Conservation (phyloP, 169 alveolate genomes). For the Plasmodium gaboni region DNA sequence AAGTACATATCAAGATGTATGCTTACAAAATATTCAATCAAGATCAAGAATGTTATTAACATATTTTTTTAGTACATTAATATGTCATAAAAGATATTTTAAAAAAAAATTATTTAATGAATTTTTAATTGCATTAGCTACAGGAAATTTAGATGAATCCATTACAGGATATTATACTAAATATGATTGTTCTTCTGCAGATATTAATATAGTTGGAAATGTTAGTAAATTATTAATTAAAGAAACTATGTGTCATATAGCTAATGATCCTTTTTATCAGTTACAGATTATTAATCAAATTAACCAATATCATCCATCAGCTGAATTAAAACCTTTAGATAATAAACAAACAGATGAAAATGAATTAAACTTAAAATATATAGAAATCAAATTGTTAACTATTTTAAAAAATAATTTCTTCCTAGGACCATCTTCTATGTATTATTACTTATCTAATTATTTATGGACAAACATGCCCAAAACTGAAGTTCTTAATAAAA, state of each 20-base stretch:
- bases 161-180: constrained; percentile 91
- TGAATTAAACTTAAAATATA: constrained; percentile 43
- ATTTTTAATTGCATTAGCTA: constrained; percentile 56
- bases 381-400: constrained; percentile 52
- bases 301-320: constrained; percentile 57
- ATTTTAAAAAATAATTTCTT: constrained; percentile 55
- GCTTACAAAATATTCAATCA: constrained; percentile 86
- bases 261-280: constrained; percentile 44
- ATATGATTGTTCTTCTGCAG: constrained; percentile 94
- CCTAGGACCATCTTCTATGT: constrained; percentile 67
- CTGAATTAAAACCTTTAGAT: constrained; percentile 64
- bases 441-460: constrained; percentile 38
- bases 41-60: constrained; percentile 83
- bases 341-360: constrained; percentile 72
- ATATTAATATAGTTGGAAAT: constrained; percentile 93
- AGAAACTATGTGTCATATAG: constrained; percentile 68
- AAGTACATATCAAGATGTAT: constrained; percentile 56
- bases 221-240: constrained; percentile 81
- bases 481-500: constrained; percentile 19
- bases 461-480: constrained; percentile 43
- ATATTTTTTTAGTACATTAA: constrained; percentile 84
- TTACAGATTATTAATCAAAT: constrained; percentile 25
- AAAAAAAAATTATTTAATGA: constrained; percentile 31
- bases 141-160: constrained; percentile 88
- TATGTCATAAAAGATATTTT: constrained; percentile 76